Evolutionary conservation across 768 basidiomycete genomes (phyloP), one percentile per base, ranked within the genome.

Genomic region (Phlebiopsis gigantea): DNA sequence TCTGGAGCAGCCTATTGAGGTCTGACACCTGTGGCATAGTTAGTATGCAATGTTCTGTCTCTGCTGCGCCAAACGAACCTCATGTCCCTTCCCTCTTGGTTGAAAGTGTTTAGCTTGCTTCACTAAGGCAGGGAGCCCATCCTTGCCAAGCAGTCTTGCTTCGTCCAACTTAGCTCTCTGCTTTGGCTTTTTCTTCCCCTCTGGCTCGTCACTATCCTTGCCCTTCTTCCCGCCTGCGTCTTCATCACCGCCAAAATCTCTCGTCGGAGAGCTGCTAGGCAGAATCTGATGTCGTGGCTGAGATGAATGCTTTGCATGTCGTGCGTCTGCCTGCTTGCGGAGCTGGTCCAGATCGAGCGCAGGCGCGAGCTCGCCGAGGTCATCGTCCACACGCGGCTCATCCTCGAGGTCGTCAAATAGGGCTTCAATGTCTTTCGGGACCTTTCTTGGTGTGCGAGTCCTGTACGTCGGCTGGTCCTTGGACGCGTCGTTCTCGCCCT

Each of bases 61-160:
- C 12, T 34, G 31, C 31, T 34, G 7, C 34, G 17, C 0, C 22
- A 15, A 7, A 61, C 69, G 58, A 70, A 93, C 96, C 80, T 99
- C 97, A 64, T 92, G 84, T 0, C 95, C 95, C 68, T 97, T 98
- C 6, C 94, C 95, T 63, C 84, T 88, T 17, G 84, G 77, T 62
- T 81, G 87, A 72, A 96, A 90, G 56, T 80, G 73, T 72, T 91
- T 92, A 25, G 87, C 79, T 52, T 86, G 81, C 56, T 86, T 78
- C 50, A 93, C 80, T 44, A 99, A 77, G 47, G 80, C 77, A 1
- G 90, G 92, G 63, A 99, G 88, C 0, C 97, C 95, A 28, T 78
- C 75, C 3, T 80, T 72, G 5, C 86, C 84, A 14, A 94, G 72
- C 57, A 99, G 68, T 56, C 88, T 78, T 42, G 75, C 81, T 66